Evolutionary conservation across 2,329 filamentous ascomycete genomes (phyloP).

Genomic region (Acrocalymma vagum): DNA sequence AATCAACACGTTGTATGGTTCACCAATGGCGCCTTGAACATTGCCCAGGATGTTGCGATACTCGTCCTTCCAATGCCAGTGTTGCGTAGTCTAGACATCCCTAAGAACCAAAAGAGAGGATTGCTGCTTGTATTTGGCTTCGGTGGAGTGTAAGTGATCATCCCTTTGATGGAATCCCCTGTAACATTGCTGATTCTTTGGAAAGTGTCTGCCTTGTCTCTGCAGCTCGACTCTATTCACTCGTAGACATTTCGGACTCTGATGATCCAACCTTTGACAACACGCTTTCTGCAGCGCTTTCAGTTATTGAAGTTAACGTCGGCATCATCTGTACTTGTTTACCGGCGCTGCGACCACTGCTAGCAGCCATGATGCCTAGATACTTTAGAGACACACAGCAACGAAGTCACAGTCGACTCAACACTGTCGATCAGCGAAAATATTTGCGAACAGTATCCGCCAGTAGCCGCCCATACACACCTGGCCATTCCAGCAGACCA

Average conservation of each 20-base stretch:
- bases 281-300: conserved; percentile 38
- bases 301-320: conserved; percentile 42
- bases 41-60: conserved; percentile 41
- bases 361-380: conserved; percentile 49
- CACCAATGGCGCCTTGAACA: conserved; percentile 40
- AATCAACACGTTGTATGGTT: conserved; percentile 41
- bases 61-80: conserved; percentile 41
- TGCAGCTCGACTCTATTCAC: conserved; percentile 40
- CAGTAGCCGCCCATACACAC: conserved; percentile 18
- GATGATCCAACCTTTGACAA: conserved; percentile 44
- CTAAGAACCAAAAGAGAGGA: conserved; percentile 43
- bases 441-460: conserved; percentile 15
- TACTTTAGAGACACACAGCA: conserved; percentile 33
- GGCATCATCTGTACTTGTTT: conserved; percentile 46
- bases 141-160: conserved; percentile 47
- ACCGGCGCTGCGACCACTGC: conserved; percentile 43
- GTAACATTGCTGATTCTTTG: too few relatives aligned
- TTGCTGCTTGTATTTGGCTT: conserved; percentile 48
- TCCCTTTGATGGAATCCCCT: too few relatives aligned
- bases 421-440: conserved; percentile 31
- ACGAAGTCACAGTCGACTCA: conserved; percentile 20
- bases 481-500: conserved; percentile 8
- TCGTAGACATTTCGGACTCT: conserved; percentile 37
- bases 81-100: conserved; percentile 40
- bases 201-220: conserved; percentile 42